Base-by-base conservation (phyloP, 1,139 yeast species). In the Suhomyces yuchorum region DNA sequence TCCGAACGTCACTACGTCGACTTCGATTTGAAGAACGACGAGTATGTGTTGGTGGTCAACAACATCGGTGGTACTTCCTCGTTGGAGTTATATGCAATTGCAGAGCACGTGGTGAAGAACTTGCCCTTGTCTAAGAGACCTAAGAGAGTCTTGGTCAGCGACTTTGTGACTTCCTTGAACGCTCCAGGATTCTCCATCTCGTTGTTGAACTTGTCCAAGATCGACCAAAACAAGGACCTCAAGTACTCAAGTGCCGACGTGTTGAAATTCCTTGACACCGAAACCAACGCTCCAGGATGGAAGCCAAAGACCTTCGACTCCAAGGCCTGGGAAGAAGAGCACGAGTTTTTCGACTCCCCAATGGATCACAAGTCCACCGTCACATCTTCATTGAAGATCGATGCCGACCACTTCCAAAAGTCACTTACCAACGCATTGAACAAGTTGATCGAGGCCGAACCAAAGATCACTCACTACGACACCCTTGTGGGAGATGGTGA, bases 401-500 rank as follows among this genome's bases (percentile, higher is more conserved):
- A 82, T 54, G 66, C 77, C 1, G 53, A 54, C 1, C 42, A 54
- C 1, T 78, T 80, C 53, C 68, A 68, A 52, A 53, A 59, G 2
- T 63, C 75, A 8, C 65, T 85, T 42, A 62, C 61, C 23, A 57
- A 66, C 6, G 92, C 88, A 26, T 79, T 88, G 56, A 51, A 71
- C 58, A 76, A 58, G 44, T 68, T 66, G 63, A 80, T 66, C 57
- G 76, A 64, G 60, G 75, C 65, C 71, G 97, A 91, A 64, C 95
- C 96, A 4, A 78, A 81, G 56, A 86, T 92, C 59, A 92, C 97
- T 0, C 79, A 82, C 52, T 84, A 87, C 57, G 98, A 92, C 60
- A 87, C 96, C 2, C 76, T 84, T 56, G 97, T 93, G 1, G 98
- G 98, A 51, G 98, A 92, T 65, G 98, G 98, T 57, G 98, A 92